phyloP scores from a whole-genome alignment of 2,329 filamentous ascomycete genomes.

The Cytospora schulzeri region DNA sequence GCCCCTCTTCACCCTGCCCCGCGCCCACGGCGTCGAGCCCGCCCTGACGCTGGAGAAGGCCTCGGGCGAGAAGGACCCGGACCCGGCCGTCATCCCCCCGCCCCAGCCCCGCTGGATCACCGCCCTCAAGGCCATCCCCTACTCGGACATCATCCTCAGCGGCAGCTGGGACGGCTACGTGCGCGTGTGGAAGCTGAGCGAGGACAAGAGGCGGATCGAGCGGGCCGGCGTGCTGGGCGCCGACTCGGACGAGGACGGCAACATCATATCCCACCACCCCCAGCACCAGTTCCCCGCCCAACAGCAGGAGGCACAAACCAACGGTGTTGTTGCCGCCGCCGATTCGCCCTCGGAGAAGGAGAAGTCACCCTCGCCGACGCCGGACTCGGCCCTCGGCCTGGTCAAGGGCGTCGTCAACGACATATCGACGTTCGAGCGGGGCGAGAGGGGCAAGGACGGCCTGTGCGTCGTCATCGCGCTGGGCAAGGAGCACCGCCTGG shows the following conservation, averaged over 20 bases:
- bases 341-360: constrained; percentile 22
- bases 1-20: constrained; percentile 74
- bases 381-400: constrained; percentile 27
- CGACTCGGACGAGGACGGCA: constrained; percentile 27
- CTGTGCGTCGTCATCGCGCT: constrained; percentile 84
- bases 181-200: constrained; percentile 79
- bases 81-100: constrained; percentile 59
- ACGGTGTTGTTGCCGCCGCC: too few relatives aligned
- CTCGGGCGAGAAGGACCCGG: constrained; percentile 71
- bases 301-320: constrained; percentile 31
- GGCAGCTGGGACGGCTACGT: constrained; percentile 94
- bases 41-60: constrained; percentile 67
- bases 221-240: constrained; percentile 67
- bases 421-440: constrained; percentile 82
- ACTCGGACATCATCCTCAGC: constrained; percentile 85
- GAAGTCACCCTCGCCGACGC: constrained; percentile 23
- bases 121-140: constrained; percentile 81
- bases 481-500: constrained; percentile 83
- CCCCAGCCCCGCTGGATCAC: constrained; percentile 87
- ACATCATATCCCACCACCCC: constrained; percentile 24
- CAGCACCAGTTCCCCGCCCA: constrained; percentile 26
- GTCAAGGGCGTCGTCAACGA: constrained; percentile 85
- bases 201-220: constrained; percentile 80
- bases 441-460: constrained; percentile 73
- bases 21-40: constrained; percentile 84